A percentile compares a stretch with the other conserved stretches of the same genome.
Evolutionary conservation across 2,329 filamentous ascomycete species (phyloP).

Genomic region (Tolypocladium tundrense): DNA sequence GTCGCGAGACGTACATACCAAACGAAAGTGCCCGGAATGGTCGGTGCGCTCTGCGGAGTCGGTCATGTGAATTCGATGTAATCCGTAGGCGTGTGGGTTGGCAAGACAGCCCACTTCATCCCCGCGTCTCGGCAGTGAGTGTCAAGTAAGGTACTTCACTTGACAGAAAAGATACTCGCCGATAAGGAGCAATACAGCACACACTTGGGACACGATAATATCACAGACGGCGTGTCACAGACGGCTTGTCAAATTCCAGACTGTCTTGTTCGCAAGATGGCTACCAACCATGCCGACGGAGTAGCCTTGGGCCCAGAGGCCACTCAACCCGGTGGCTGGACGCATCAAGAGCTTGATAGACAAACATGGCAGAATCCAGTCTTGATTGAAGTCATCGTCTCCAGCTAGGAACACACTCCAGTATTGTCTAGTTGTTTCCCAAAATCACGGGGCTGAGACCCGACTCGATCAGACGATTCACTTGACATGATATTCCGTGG

Average conservation of each 20-base stretch:
- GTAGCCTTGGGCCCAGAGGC: neutral
- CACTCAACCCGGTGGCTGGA: neutral
- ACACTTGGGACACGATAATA: neutral
- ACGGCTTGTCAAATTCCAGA: neutral
- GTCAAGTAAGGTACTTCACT: too few relatives aligned
- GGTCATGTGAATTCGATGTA: neutral
- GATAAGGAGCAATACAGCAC: neutral
- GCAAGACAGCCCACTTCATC: neutral
- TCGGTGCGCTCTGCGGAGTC: neutral
- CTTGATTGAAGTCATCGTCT: neutral
- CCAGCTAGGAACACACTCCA: neutral
- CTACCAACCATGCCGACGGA: neutral
- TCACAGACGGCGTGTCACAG: too few relatives aligned
- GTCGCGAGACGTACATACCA: neutral
- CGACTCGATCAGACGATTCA: neutral
- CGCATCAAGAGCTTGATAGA: neutral
- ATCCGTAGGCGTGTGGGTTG: too few relatives aligned
- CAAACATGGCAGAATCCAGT: neutral
- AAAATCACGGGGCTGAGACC: neutral
- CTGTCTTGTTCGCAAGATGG: neutral
- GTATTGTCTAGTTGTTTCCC: neutral
- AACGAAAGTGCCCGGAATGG: neutral
- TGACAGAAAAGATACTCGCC: neutral
- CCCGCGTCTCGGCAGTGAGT: too few relatives aligned
- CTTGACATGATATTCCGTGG: neutral